Base-by-base conservation (phyloP, 129 eudicot genomes). In the Solidago caesia region DNA sequence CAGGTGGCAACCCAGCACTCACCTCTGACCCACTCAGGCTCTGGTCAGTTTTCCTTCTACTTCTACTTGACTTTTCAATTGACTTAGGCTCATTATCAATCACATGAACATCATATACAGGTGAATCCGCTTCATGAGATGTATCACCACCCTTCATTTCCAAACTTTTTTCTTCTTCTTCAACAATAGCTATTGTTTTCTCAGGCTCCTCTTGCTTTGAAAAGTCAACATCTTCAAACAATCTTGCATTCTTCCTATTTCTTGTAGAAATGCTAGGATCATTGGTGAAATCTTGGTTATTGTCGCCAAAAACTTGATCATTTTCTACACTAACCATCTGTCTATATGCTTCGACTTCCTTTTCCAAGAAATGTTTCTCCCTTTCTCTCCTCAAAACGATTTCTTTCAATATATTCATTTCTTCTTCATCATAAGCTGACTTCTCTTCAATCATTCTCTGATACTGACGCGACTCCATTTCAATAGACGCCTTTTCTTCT, bases 371-470 rank as follows among this genome's bases (percentile, higher is more conserved):
- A 70, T 77, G 94, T 56, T 88, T 94, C 80, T 94, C 99, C 66
- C 73, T 77, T 75, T 94, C 99, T 56, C 96, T 83, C 67, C 96
- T 80, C 6, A 94, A 57, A 27, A 94, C 75, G 62, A 94, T 94
- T 82, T 94, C 97, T 85, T 86, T 87, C 58, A 94, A 77, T 58
- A 94, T 87, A 78, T 87, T 77, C 99, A 94, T 94, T 80, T 91
- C 99, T 82, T 91, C 97, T 27, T 79, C 88, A 78, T 94, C 99
- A 53, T 88, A 91, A 68, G 88, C 87, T 25, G 92, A 81, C 52
- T 91, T 94, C 57, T 94, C 99, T 72, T 94, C 99, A 15, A 84
- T 78, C 47, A 91, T 87, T 79, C 99, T 84, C 68, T 94, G 96
- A 74, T 84, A 91, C 49, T 94, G 97, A 11, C 86, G 88, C 11